phyloP scores from a whole-genome alignment of 1,284 basidiomycete genomes.

The Psilocybe mexicana region DNA sequence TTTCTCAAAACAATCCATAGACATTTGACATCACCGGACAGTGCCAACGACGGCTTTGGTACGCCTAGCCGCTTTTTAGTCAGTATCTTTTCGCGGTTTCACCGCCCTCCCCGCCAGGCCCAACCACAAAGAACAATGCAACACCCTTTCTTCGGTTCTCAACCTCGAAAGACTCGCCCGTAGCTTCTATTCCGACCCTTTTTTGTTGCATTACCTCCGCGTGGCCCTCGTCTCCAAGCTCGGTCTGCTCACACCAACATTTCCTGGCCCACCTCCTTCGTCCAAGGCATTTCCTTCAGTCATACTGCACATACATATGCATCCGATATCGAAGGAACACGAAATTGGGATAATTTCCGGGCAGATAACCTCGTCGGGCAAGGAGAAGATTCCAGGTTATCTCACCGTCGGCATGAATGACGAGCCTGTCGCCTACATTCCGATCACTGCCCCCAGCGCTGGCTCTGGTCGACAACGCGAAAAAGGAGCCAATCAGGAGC shows the following conservation, averaged over 20 bases:
- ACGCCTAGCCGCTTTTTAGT: neutral
- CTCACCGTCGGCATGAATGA: constrained; percentile 7
- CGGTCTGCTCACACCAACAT: neutral
- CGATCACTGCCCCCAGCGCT: neutral
- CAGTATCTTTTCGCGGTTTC: neutral
- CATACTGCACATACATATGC: constrained; percentile 10
- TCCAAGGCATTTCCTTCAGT: neutral
- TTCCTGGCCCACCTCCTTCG: neutral
- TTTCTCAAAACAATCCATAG: neutral
- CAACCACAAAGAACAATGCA: constrained; percentile 7
- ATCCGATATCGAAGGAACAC: neutral
- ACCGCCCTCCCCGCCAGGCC: constrained; percentile 2
- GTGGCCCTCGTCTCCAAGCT: constrained; percentile 8
- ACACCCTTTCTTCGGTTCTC: neutral
- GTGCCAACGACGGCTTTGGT: constrained; percentile 8
- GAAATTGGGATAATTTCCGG: neutral
- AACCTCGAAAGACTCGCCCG: constrained; percentile 2
- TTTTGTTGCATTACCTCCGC: constrained; percentile 7
- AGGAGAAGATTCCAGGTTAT: constrained; percentile 6
- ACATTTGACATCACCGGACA: neutral
- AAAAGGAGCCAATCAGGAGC: neutral
- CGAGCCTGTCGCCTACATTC: constrained; percentile 4
- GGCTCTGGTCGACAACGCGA: neutral
- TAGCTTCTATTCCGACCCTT: neutral
- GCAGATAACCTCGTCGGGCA: neutral